Base-by-base conservation (phyloP, 495 filamentous ascomycete genomes). In the Penicillium angulare region DNA sequence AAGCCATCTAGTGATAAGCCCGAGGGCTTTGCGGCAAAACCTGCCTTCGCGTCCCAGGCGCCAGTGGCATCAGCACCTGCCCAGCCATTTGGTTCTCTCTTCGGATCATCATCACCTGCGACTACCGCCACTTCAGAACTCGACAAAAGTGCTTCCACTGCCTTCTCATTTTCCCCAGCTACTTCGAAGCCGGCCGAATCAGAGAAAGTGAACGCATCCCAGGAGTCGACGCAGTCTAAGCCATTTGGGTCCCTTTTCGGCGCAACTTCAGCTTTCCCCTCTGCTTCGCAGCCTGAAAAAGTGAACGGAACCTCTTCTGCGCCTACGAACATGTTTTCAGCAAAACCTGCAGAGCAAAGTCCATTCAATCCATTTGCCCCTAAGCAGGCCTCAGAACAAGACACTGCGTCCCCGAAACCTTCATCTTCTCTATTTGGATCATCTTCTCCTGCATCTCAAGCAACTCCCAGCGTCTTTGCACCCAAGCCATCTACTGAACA, bases 261-360 rank as follows among this genome's bases (percentile, higher is more conserved):
- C 7, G 17, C 15, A 21, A 16, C 7, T 23, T 5, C 38, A 21
- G 38, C 38, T 13, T 8, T 18, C 9, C 12, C 16, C 5, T n/a
- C 33, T 36, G 33, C n/a, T 36, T 17, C 53, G 9, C 61, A 61
- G 48, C 27, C 60, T 15, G 32, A 36, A 5, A 36, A 36, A 36
- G 26, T 29, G 26, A 29, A n/a, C n/a, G n/a, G n/a, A n/a, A n/a
- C n/a, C n/a, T n/a, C n/a, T n/a, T 41, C n/a, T 4, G 15, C 56
- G 12, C 43, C 49, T 23, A 36, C 47, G 21, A 55, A 49, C 34
- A 15, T 34, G 2, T 59, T 59, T 21, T 43, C 52, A 5, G 43
- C 50, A 24, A 47, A 53, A 32, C 33, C 43, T 18, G 3, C 53
- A 15, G 27, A 31, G 13, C 8, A 6, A 2, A 31, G 8, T 31